A percentile compares a stretch with the other conserved stretches of the same genome.
These are phyloP conservation scores for Xerocomus spinulosus DNA, from an alignment of 768 basidiomycete genomes.

Conservation along the genomic window DNA sequence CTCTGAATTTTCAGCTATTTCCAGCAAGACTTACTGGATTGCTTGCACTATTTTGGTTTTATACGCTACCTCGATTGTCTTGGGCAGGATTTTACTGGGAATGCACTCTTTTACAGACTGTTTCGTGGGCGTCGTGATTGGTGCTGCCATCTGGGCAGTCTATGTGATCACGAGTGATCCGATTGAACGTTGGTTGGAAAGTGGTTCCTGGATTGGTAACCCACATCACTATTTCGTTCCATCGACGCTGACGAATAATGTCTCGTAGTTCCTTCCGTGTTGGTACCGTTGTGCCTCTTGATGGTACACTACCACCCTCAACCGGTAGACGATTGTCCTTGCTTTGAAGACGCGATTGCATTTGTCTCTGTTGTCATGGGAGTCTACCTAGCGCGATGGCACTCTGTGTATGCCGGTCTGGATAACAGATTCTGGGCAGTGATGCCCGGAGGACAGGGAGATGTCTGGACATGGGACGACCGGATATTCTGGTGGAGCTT, in stretches of 20 bases:
- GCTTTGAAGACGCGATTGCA: conserved; percentile 96
- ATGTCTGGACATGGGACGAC: conserved; percentile 32
- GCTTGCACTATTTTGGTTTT: conserved; percentile 43
- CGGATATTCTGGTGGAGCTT: conserved; percentile 34
- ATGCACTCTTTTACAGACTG: conserved; percentile 89
- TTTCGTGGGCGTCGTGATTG: conserved; percentile 56
- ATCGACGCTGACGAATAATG: conserved; percentile 6
- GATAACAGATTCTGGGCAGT: conserved; percentile 31
- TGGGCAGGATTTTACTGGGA: conserved; percentile 76
- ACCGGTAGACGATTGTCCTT: conserved; percentile 95
- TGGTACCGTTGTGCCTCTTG: conserved; percentile 61
- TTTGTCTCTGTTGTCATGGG: conserved; percentile 84
- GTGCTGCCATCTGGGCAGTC: conserved; percentile 56
- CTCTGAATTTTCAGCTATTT: conserved; percentile 35
- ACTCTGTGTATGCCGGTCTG: conserved; percentile 39
- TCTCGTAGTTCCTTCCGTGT: conserved; percentile 49
- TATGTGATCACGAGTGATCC: conserved; percentile 33
- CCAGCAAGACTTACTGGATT: conserved; percentile 40
- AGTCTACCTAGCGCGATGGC: conserved; percentile 66
- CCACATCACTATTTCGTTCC: conserved; percentile 11
- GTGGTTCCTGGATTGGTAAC: conserved; percentile 35
- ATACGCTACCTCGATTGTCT: conserved; percentile 71
- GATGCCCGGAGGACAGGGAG: conserved; percentile 59
- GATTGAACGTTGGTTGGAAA: conserved; percentile 42
- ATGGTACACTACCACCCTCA: conserved; percentile 88